A percentile compares a stretch with the other conserved stretches of the same genome.
These are phyloP conservation scores for Rhododendron vialii DNA, from an alignment of 148 eudicot genomes.

Conservation along the genomic window DNA sequence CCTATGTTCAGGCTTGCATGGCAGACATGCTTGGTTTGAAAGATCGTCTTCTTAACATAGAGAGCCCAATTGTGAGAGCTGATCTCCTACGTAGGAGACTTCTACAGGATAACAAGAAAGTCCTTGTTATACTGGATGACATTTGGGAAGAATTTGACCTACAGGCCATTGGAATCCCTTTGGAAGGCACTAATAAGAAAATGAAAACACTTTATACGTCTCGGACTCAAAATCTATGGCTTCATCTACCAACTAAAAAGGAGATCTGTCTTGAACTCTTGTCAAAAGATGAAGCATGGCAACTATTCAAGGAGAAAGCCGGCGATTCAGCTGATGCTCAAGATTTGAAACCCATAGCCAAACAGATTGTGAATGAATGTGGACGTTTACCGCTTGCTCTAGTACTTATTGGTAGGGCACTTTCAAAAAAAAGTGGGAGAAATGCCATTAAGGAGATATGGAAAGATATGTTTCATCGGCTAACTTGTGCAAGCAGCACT, in stretches of 20 bases:
- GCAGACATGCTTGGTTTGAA: too few relatives aligned
- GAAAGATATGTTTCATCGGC: constrained; percentile 30
- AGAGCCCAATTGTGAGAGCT: too few relatives aligned
- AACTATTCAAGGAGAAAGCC: constrained; percentile 28
- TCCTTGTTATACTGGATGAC: too few relatives aligned
- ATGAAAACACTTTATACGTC: constrained; percentile 31
- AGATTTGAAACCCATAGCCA: constrained; percentile 23
- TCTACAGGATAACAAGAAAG: too few relatives aligned
- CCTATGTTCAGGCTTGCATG: too few relatives aligned
- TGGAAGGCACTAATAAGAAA: background rate
- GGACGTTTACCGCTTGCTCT: constrained; percentile 47
- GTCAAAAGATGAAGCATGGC: constrained; percentile 30
- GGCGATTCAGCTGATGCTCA: constrained; percentile 20
- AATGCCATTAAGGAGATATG: constrained; percentile 7
- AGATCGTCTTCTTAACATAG: too few relatives aligned
- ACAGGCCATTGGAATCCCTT: too few relatives aligned
- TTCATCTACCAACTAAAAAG: constrained; percentile 13
- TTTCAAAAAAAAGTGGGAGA: constrained; percentile 18
- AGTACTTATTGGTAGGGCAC: constrained; percentile 29
- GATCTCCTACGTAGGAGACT: too few relatives aligned
- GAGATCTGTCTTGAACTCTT: constrained; percentile 19
- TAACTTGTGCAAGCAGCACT: constrained; percentile 19
- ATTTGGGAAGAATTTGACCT: too few relatives aligned
- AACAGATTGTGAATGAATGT: constrained; percentile 36
- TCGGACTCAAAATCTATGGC: constrained; percentile 25